Percentiles rank a stretch among this genome's conserved stretches.
phyloP scores from a whole-genome alignment of 2,329 filamentous ascomycete species.

The Colletotrichum noveboracense region DNA sequence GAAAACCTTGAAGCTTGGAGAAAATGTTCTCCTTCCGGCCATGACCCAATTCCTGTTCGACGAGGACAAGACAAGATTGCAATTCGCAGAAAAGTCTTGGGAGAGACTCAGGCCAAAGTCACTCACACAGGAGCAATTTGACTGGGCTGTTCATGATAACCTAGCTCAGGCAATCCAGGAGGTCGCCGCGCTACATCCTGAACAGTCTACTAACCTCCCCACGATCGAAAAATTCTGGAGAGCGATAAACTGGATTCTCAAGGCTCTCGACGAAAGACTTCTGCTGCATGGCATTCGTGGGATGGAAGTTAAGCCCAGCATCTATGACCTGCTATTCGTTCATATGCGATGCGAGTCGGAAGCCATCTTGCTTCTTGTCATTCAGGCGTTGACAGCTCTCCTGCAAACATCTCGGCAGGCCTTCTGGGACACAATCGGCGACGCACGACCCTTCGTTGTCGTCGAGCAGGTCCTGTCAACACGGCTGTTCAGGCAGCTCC shows the following conservation, averaged over 20 bases:
- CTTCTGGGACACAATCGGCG: slow-evolving; percentile 88
- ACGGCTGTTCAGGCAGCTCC: slow-evolving; percentile 65
- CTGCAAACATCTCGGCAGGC: slow-evolving; percentile 77
- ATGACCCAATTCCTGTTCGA: slow-evolving; percentile 88
- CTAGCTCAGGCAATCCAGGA: slow-evolving; percentile 70
- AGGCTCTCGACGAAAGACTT: slow-evolving; percentile 73
- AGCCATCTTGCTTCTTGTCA: slow-evolving; percentile 68
- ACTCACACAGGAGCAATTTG: slow-evolving; percentile 77
- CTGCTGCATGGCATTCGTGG: slow-evolving; percentile 80
- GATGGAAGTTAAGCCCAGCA: slow-evolving; percentile 78
- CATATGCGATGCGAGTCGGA: slow-evolving; percentile 60
- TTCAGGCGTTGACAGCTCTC: slow-evolving; percentile 73
- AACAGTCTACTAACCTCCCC: slow-evolving; percentile 46
- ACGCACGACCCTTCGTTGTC: slow-evolving; percentile 79
- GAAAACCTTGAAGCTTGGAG: slow-evolving; percentile 77
- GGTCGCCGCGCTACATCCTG: slow-evolving; percentile 52
- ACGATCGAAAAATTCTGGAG: slow-evolving; percentile 79
- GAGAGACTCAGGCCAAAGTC: slow-evolving; percentile 64
- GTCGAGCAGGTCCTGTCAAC: slow-evolving; percentile 85
- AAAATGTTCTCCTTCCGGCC: slow-evolving; percentile 76
- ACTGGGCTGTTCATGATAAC: slow-evolving; percentile 82
- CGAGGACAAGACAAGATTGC: slow-evolving; percentile 63
- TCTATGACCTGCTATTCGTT: slow-evolving; percentile 65
- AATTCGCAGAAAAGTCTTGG: slow-evolving; percentile 75
- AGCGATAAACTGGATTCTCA: slow-evolving; percentile 76